Evolutionary conservation across 768 basidiomycete species (phyloP).

Genomic region (Mycena haematopus): DNA sequence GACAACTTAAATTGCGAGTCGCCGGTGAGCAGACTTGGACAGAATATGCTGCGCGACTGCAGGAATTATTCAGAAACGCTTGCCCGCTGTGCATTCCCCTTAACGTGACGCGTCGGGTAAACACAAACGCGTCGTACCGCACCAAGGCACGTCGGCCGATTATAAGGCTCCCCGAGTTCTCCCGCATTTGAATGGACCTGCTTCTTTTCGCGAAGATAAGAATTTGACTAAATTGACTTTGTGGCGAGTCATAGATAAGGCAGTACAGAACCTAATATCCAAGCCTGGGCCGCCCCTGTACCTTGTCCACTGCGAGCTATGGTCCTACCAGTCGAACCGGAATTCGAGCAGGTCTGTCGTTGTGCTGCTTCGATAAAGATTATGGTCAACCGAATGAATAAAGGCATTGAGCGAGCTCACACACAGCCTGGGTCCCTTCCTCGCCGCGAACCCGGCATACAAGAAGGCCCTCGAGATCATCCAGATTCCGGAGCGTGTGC

Average conservation of each 20-base stretch:
- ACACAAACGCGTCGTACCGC: no score
- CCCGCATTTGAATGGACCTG: conserved; percentile 1
- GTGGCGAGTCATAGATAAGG: conserved; percentile 11
- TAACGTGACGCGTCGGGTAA: no score
- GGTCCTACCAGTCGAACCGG: conserved; percentile 63
- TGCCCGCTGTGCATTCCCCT: no score
- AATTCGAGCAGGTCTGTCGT: conserved; percentile 67
- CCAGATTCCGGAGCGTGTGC: conserved; percentile 59
- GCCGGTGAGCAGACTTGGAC: background rate
- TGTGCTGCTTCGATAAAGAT: background rate
- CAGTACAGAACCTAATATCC: background rate
- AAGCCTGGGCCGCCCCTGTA: background rate
- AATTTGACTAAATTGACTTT: conserved; percentile 5
- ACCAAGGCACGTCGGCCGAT: no score
- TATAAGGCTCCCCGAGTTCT: background rate
- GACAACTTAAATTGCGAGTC: background rate
- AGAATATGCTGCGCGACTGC: no score
- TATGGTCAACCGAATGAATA: background rate
- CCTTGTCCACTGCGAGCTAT: conserved; percentile 33
- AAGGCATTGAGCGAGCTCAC: conserved; percentile 73
- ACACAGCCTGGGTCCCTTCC: conserved; percentile 66
- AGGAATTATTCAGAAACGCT: no score
- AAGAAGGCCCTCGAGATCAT: conserved; percentile 70
- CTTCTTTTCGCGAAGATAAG: conserved; percentile 10
- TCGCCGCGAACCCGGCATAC: conserved; percentile 71